phyloP scores from a whole-genome alignment of 805 yeast genomes.

The Hanseniaspora lachancei region DNA sequence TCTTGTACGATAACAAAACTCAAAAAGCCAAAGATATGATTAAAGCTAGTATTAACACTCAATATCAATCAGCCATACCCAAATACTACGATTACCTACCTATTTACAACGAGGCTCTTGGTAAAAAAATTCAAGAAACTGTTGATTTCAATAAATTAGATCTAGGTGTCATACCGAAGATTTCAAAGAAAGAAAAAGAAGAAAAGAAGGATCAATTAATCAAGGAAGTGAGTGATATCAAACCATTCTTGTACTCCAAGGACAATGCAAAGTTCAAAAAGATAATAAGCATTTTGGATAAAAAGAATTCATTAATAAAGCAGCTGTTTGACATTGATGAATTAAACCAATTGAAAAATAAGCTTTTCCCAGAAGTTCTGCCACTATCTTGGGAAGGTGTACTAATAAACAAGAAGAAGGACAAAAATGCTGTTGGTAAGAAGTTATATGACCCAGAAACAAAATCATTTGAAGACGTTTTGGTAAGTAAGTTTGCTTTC shows the following conservation, averaged over 20 bases:
- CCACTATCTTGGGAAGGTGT: slow-evolving; percentile 36
- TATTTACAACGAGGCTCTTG: slow-evolving; percentile 19
- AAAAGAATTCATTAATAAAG: background rate
- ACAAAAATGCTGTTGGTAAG: slow-evolving; percentile 38
- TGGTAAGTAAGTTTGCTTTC: slow-evolving; percentile 14
- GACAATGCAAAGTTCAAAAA: slow-evolving; percentile 14
- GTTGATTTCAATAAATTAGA: slow-evolving; percentile 33
- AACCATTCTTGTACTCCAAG: slow-evolving; percentile 8
- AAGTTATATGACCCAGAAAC: slow-evolving; percentile 50
- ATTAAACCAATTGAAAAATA: background rate
- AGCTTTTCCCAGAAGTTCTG: slow-evolving; percentile 15
- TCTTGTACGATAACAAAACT: slow-evolving; percentile 46
- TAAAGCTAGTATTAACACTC: slow-evolving; percentile 83
- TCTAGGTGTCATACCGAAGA: slow-evolving; percentile 24
- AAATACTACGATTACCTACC: slow-evolving; percentile 53
- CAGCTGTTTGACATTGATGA: slow-evolving; percentile 4
- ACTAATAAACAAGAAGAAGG: slow-evolving; percentile 27
- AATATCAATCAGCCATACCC: slow-evolving; percentile 75
- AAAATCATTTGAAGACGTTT: slow-evolving; percentile 34
- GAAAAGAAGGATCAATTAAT: slow-evolving; percentile 18
- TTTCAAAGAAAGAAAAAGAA: slow-evolving; percentile 25
- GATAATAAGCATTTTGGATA: background rate
- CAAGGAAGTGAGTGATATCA: slow-evolving; percentile 12
- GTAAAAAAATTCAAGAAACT: slow-evolving; percentile 29
- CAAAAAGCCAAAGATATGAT: slow-evolving; percentile 66